A percentile compares a stretch with the other conserved stretches of the same genome.
phyloP scores from a whole-genome alignment of 768 basidiomycete genomes.

The Amanita polypyramis region DNA sequence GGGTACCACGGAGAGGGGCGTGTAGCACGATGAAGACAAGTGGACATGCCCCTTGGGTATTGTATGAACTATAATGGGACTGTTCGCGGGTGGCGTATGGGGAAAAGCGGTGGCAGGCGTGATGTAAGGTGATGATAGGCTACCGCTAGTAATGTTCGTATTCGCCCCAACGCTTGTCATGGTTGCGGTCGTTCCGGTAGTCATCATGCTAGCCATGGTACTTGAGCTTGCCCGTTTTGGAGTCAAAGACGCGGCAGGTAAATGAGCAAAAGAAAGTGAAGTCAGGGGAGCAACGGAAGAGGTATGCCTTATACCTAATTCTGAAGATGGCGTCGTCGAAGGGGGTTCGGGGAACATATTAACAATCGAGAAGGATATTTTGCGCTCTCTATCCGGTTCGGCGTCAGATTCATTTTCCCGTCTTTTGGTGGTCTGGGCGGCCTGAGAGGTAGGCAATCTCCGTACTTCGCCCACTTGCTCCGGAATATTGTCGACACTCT shows the following conservation, averaged over 20 bases:
- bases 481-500: too few species aligned
- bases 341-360: slow-evolving; percentile 6
- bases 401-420: not conserved
- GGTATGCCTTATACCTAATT: not conserved
- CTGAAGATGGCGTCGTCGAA: not conserved
- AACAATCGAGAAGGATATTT: slow-evolving; percentile 4
- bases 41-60: not conserved
- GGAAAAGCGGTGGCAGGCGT: not conserved
- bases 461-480: not conserved
- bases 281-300: not conserved
- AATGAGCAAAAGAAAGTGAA: not conserved
- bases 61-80: not conserved
- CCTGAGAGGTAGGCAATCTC: not conserved
- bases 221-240: not conserved
- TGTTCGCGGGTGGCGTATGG: not conserved
- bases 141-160: not conserved
- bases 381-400: not conserved
- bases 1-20: not conserved
- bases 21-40: not conserved
- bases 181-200: not conserved
- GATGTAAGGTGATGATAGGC: not conserved
- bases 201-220: not conserved
- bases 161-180: not conserved
- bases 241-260: not conserved
- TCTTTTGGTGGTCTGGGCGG: too few species aligned